A percentile compares a stretch with the other conserved stretches of the same genome.
Conservation (phyloP, 306 rosid species). For the Luffa aegyptiaca region DNA sequence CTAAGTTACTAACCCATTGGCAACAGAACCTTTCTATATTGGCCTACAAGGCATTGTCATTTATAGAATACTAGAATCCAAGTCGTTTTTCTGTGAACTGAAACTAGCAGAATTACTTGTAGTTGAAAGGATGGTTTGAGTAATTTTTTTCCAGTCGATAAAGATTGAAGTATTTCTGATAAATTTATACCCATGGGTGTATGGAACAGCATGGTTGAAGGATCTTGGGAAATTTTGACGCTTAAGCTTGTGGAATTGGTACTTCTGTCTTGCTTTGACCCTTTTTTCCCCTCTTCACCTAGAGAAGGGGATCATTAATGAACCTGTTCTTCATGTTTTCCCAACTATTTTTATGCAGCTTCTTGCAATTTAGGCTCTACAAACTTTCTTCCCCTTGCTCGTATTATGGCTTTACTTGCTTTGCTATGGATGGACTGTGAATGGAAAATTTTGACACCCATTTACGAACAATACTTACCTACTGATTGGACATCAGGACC, state of each 20-base stretch:
- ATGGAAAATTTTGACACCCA: background rate
- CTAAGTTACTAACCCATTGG: background rate
- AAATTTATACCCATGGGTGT: constrained; percentile 14
- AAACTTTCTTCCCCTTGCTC: background rate
- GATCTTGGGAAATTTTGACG: background rate
- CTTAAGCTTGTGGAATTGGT: background rate
- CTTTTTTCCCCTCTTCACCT: background rate
- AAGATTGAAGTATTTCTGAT: background rate
- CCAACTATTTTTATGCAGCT: background rate
- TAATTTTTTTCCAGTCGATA: background rate
- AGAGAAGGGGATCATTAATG: background rate
- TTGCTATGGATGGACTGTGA: background rate
- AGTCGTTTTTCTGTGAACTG: background rate
- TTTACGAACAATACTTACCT: background rate
- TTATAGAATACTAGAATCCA: background rate
- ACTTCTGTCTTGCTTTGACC: background rate
- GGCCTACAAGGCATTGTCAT: background rate
- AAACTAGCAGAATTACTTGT: background rate
- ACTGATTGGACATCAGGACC: background rate
- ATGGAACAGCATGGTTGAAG: constrained; percentile 91
- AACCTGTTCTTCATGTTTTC: background rate
- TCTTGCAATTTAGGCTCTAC: background rate
- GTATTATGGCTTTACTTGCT: background rate
- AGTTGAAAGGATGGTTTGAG: background rate
- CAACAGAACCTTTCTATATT: background rate